Evolutionary conservation across 1,284 basidiomycete species (phyloP), one percentile per base, ranked within the genome.

Genomic region (Butyriboletus regius): DNA sequence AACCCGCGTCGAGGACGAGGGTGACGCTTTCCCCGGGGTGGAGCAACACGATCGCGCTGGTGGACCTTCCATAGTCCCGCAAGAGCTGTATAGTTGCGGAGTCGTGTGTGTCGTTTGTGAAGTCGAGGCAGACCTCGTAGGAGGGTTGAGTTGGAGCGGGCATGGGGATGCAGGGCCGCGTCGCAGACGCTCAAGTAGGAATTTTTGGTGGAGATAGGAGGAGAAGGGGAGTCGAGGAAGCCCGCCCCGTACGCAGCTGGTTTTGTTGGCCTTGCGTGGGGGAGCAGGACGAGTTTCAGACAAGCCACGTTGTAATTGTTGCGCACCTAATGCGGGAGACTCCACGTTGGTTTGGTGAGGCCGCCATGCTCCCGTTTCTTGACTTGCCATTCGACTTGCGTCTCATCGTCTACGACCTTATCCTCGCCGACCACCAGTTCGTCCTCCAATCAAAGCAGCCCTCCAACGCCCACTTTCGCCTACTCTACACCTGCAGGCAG

Each of bases 91-190:
- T 71, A 38, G 82, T 80, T 51, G 81, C 76, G 47, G 72, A 75
- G 59, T 82, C 79, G 57, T 72, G 75, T 13, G 81, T 83, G 58
- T 85, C 83, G 65, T 85, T 85, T 50, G 75, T 77, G 62, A 85
- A 76, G 65, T 82, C 79, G 60, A 85, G 76, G 50, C 78, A 72
- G 61, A 85, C 75, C 62, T 83, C 82, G 67, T 82, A 83, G 12
- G 61, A 56, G 28, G 46, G 10, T 54, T 74, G 70, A 22, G 74
- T 73, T 69, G 74, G 62, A 58, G 67, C 70, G 60, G 76, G 76
- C 76, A 78, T 78, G 32, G 17, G 33, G 22, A 48, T 39, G 50
- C 8, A 18, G 18, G 26, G 35, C 35, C 15, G 51, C 50, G 60
- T 60, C 60, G 43, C 61, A 54, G 66, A 66, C 58, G 63, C 60